Percentiles rank a stretch among this genome's conserved stretches.
phyloP scores from a whole-genome alignment of 805 yeast species.

The Candida fluviatilis region DNA sequence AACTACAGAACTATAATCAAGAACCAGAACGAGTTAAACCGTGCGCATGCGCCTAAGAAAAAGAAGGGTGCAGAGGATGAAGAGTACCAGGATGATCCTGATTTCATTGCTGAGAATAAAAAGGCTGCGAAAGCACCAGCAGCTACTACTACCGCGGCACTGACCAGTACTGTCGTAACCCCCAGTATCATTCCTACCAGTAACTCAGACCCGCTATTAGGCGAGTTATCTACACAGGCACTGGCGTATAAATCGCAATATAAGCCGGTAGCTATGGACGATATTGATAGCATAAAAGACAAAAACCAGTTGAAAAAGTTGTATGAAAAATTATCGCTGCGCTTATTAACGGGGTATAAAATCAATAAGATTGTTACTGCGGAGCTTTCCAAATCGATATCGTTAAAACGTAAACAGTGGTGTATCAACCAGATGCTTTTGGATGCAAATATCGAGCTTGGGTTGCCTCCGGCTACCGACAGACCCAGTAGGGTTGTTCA shows the following conservation, averaged over 20 bases:
- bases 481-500: slow-evolving; percentile 8
- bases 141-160: not conserved
- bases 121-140: not conserved
- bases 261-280: slow-evolving; percentile 7
- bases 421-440: slow-evolving; percentile 38
- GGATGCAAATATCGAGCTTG: slow-evolving; percentile 38
- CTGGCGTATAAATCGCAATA: slow-evolving; percentile 5
- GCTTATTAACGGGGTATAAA: slow-evolving; percentile 34
- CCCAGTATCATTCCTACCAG: not conserved
- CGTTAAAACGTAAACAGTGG: slow-evolving; percentile 37
- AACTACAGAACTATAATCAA: slow-evolving; percentile 6
- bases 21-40: slow-evolving; percentile 8
- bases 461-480: slow-evolving; percentile 22
- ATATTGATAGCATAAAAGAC: slow-evolving; percentile 12
- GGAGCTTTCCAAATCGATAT: slow-evolving; percentile 21
- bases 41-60: not conserved
- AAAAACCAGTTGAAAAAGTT: slow-evolving; percentile 15
- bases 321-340: slow-evolving; percentile 25
- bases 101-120: not conserved
- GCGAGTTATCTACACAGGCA: slow-evolving; percentile 4
- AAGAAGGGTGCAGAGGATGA: slow-evolving; percentile 2
- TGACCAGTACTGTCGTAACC: not conserved
- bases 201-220: slow-evolving; percentile 4
- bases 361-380: slow-evolving; percentile 33
- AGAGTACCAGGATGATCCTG: slow-evolving; percentile 1